Conservation (phyloP, 352 stramenopile species). For the Chrysophaeum taylorii region DNA sequence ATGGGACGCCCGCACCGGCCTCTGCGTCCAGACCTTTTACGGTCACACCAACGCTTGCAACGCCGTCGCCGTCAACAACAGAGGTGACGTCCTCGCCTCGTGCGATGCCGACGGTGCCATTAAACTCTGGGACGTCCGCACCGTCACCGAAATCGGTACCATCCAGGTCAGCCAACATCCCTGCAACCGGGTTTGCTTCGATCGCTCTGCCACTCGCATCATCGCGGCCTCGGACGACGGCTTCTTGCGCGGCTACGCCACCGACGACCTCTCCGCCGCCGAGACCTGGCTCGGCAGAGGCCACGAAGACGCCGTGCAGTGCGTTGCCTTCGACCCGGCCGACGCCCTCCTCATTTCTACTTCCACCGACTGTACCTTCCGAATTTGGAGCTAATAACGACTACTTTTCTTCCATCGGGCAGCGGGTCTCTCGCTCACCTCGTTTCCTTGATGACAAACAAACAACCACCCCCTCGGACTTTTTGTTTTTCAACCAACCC, state of each 20-base stretch:
- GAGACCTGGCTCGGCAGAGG: slow-evolving; percentile 43
- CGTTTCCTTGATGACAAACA: too few species aligned
- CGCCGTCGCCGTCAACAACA: slow-evolving; percentile 64
- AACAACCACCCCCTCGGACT: too few species aligned
- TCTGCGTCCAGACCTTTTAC: slow-evolving; percentile 29
- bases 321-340: slow-evolving; percentile 71
- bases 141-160: slow-evolving; percentile 74
- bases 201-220: slow-evolving; percentile 68
- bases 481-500: too few species aligned
- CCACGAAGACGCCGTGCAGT: slow-evolving; percentile 83
- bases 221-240: slow-evolving; percentile 74
- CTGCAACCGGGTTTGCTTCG: slow-evolving; percentile 75
- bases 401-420: too few species aligned
- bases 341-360: slow-evolving; percentile 73
- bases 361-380: slow-evolving; percentile 80
- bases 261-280: slow-evolving; percentile 58
- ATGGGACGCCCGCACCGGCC: slow-evolving; percentile 59
- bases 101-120: slow-evolving; percentile 83
- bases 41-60: slow-evolving; percentile 83
- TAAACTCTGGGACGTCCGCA: slow-evolving; percentile 86
- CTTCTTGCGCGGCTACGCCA: slow-evolving; percentile 70
- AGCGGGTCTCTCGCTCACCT: too few species aligned
- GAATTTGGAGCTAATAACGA: slow-evolving; percentile 70
- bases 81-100: slow-evolving; percentile 72
- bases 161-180: slow-evolving; percentile 70